Base-by-base conservation (phyloP, 208 protist species). In the Trypanosoma lewisi region DNA sequence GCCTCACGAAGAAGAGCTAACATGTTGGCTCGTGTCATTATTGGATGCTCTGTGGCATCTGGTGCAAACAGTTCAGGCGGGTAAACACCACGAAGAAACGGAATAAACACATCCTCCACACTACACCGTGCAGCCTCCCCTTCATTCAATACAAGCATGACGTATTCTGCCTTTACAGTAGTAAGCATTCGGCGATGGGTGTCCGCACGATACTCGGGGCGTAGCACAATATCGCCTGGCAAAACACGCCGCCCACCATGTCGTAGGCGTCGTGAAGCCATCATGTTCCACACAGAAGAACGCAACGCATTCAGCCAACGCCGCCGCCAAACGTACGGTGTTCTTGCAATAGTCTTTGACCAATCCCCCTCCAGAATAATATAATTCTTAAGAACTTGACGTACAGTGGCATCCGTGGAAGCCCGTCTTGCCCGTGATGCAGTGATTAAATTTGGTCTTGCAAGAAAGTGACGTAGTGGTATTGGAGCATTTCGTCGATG, bases 261-360 rank as follows among this genome's bases (percentile, higher is more conserved):
- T 30, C 79, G 73, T 30, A 96, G 27, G 11, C 89, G 78, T 47
- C 73, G 53, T 12, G 86, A 89, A 8, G 86, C 86, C 82, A 96
- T 91, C 25, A 51, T 73, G 50, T 96, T 96, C 85, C 86, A 96
- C 30, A 92, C 83, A 11, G 74, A 60, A 36, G 74, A 75, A 2
- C 86, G 82, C 60, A 95, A 73, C 27, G 86, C 83, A 52, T 83
- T 89, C 23, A 93, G 66, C 86, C 89, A 95, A 21, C 82, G 78
- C 4, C 84, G 78, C 1, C 89, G 83, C 82, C 75, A 87, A 19
- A 80, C 80, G 49, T 91, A 95, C 36, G 89, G 89, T 4, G 69
- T 72, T 1, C 78, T 77, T 30, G 47, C 63, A 52, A 91, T 75
- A 39, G 83, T 82, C 41, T 60, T 57, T 21, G 75, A 51, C 82